Evolutionary conservation across 2,329 filamentous ascomycete species (phyloP).

Genomic region (Lizonia empirigonia): DNA sequence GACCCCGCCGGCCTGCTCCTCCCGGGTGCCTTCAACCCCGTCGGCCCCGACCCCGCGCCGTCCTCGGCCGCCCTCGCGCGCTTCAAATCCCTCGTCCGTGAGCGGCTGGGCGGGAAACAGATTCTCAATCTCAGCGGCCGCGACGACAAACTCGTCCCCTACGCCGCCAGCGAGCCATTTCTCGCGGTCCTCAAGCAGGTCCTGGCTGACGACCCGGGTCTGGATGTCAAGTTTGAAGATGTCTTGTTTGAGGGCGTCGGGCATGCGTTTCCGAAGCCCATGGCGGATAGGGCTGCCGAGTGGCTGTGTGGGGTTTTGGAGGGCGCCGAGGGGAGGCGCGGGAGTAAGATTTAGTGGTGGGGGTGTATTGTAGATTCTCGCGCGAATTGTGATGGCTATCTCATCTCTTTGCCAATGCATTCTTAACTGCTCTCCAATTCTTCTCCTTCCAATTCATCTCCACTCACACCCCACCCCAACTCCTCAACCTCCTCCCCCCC

Average conservation of each 20-base stretch:
- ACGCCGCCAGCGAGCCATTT: slow-evolving; percentile 65
- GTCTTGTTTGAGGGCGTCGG: slow-evolving; percentile 70
- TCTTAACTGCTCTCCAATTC: too few species aligned
- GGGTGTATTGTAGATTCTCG: too few species aligned
- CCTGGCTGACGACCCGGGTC: slow-evolving; percentile 57
- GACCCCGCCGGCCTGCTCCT: slow-evolving; percentile 82
- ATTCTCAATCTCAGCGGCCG: slow-evolving; percentile 60
- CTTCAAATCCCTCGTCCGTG: slow-evolving; percentile 44
- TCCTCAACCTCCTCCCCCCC: too few species aligned
- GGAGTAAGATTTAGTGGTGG: slow-evolving; percentile 11
- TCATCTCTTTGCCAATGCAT: too few species aligned
- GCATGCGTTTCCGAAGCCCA: slow-evolving; percentile 70
- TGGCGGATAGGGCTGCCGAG: slow-evolving; percentile 68
- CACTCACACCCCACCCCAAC: too few species aligned
- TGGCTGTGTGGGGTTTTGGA: slow-evolving; percentile 62
- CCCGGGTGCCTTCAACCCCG: slow-evolving; percentile 32
- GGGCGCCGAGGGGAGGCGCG: background rate
- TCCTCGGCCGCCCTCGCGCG: slow-evolving; percentile 44
- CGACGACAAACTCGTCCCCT: slow-evolving; percentile 75
- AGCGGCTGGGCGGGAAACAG: slow-evolving; percentile 53
- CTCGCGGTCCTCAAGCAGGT: slow-evolving; percentile 65
- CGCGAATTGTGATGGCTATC: too few species aligned
- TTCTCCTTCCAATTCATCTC: too few species aligned
- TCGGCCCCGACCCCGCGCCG: slow-evolving; percentile 32
- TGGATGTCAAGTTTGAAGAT: slow-evolving; percentile 65